phyloP scores from a whole-genome alignment of 805 yeast species.

The Barnettozyma vustinii region DNA sequence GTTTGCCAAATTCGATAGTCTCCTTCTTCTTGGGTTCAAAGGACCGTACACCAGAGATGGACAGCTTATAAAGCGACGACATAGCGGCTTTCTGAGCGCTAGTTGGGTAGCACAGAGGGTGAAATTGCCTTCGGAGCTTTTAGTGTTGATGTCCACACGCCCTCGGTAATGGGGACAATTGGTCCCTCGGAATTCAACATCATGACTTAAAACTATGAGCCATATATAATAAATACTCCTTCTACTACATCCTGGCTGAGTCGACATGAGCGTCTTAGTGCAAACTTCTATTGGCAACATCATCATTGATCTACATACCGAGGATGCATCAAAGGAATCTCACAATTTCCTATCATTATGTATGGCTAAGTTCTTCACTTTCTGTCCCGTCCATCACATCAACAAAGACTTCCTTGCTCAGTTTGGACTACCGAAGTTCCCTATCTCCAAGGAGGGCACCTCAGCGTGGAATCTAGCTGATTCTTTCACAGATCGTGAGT shows the following conservation, averaged over 20 bases:
- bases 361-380: constrained; percentile 45
- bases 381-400: constrained; percentile 43
- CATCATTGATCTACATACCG: constrained; percentile 41
- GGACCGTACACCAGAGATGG: constrained; percentile 85
- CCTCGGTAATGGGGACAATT: neutral
- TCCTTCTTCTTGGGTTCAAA: constrained; percentile 83
- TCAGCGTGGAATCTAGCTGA: constrained; percentile 29
- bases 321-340: constrained; percentile 34
- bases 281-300: constrained; percentile 40
- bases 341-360: constrained; percentile 51
- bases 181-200: neutral
- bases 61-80: constrained; percentile 35
- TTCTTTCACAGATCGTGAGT: constrained; percentile 11
- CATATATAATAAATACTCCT: no score
- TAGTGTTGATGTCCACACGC: constrained; percentile 1
- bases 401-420: constrained; percentile 35
- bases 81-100: neutral
- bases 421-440: constrained; percentile 46
- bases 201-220: no score
- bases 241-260: neutral
- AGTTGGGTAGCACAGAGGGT: neutral
- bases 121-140: neutral
- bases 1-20: constrained; percentile 83
- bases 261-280: constrained; percentile 34
- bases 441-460: constrained; percentile 28